phyloP scores from a whole-genome alignment of 202 grass and related monocot genomes.

The Sporobolus alterniflorus region DNA sequence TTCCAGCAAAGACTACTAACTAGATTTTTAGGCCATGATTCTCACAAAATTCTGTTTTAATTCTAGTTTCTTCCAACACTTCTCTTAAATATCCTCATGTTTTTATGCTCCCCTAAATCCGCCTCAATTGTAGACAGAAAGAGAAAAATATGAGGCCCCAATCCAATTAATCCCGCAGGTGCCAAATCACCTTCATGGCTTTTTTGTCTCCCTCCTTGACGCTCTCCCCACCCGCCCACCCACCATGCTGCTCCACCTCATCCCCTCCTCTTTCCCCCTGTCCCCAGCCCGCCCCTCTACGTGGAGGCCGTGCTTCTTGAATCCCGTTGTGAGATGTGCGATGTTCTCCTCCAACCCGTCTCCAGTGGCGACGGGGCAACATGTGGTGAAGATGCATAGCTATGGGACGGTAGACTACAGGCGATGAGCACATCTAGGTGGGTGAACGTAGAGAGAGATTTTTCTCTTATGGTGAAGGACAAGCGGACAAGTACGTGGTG shows the following conservation, averaged over 20 bases:
- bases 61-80: no score
- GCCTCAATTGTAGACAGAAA: no score
- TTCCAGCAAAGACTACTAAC: no score
- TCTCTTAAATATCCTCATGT: no score
- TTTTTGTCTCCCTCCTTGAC: neutral
- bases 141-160: no score
- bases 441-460: conserved; percentile 67
- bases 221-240: neutral
- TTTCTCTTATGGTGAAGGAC: conserved; percentile 51
- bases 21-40: no score
- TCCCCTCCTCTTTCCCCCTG: conserved; percentile 28
- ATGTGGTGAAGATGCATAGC: conserved; percentile 71
- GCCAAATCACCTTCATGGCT: no score
- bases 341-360: conserved; percentile 20
- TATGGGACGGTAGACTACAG: conserved; percentile 81
- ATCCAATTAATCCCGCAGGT: no score
- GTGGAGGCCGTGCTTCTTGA: neutral
- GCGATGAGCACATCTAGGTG: conserved; percentile 54
- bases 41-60: no score
- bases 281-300: conserved; percentile 18
- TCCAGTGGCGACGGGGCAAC: conserved; percentile 30
- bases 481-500: conserved; percentile 66
- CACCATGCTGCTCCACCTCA: conserved; percentile 58
- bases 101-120: no score
- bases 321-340: conserved; percentile 13